Evolutionary conservation across 1,139 yeast species (phyloP), one percentile per base, ranked within the genome.

Genomic region (Yamadazyma dushanensis): DNA sequence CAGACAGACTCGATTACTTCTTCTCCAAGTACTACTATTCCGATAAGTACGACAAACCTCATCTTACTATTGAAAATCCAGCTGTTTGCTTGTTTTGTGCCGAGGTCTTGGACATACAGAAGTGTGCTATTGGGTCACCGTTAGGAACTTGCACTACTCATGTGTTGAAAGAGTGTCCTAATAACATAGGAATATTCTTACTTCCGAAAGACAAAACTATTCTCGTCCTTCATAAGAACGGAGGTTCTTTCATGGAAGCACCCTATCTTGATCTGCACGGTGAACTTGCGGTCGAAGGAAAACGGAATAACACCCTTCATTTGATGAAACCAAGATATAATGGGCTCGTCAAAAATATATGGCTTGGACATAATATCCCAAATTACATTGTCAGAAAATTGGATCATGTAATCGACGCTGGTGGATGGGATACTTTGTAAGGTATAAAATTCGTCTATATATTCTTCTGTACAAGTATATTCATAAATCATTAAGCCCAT

Each of bases 341-440:
- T 29, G 78, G 81, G 32, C 73, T 90, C 41, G 74, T 75, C 14
- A 71, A 82, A 38, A 75, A 74, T 24, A 65, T 86, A 32, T 85
- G 97, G 90, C 66, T 90, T 16, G 83, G 78, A 41, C 94, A 89
- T 53, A 86, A 85, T 50, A 69, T 87, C 10, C 83, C 89, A 2
- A 88, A 87, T 48, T 70, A 73, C 38, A 81, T 90, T 30, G 90
- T 88, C 1, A 70, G 97, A 46, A 81, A 80, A 45, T 69, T 92
- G 22, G 97, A 90, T 49, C 78, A 82, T 31, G 78, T 76, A 6
- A 62, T 82, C 24, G 97, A 92, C 59, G 78, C 85, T 23, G 97
- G 97, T 9, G 97, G 97, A 1, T 92, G 98, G 98, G 94, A 85
- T 50, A 87, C 97, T 1, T 65, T 90, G 53, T 90, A 65, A 50